Base-by-base conservation (phyloP, 768 basidiomycete genomes). In the Guyanaporus albipodus region DNA sequence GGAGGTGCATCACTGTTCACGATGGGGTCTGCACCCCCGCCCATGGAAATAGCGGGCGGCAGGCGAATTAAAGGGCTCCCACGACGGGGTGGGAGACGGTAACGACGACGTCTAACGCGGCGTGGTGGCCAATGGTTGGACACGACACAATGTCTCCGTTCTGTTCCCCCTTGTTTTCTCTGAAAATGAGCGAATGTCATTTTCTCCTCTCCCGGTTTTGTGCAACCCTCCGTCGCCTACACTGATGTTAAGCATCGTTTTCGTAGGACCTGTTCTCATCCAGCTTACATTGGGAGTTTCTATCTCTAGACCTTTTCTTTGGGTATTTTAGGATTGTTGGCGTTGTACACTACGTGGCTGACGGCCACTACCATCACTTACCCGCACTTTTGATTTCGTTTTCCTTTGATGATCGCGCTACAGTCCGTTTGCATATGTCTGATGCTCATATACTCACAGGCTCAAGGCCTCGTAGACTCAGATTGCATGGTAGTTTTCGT, bases 51-150 rank as follows among this genome's bases (percentile, higher is more conserved):
- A 34, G 49, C 59, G 29, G 71, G 69, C 43, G 59, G 54, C 17
- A 70, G 78, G 36, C 70, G 70, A 39, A 74, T 82, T 37, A 80
- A 79, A 66, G 79, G 77, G 45, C 69, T 83, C 38, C 81, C 81
- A 36, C 77, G 67, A 38, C 73, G 64, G 3, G 67, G 66, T 31
- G 55, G 17, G 37, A 63, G 64, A 48, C 61, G 64, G 33, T 56
- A 37, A 62, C 24, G 35, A 17, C 44, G 43, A 54, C 37, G 32
- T 29, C 40, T 29, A 46, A 42, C 21, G 17, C 32, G 47, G 45
- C 27, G 40, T 32, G 52, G 52, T 48, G 52, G 47, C 34, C n/a
- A 23, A 46, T 51, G 49, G 50, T 48, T 34, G 44, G 46, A 56
- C 29, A 15, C 36, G 19, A 47, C 40, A 43, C 31, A 14, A 56